Evolutionary conservation across 345 rosid genomes (phyloP), one percentile per base, ranked within the genome.

Genomic region (Viola odorata): DNA sequence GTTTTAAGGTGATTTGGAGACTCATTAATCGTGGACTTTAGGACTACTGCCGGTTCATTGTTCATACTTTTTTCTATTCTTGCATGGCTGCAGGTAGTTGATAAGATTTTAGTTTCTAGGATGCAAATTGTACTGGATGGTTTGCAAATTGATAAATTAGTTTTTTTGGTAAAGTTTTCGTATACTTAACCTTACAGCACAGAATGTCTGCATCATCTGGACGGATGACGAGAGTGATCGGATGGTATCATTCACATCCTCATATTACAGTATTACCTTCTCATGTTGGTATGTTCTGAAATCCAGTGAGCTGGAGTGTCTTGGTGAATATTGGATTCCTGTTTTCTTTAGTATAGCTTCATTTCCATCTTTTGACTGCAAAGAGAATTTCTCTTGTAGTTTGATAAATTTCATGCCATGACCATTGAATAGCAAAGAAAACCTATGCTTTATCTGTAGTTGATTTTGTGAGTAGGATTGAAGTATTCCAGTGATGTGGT

Each of bases 161-260:
- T 23, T 23, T 23, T 23, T 23, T 23, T 54, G 10, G 50, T 37
- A 8, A 41, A 50, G 53, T 62, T 72, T 23, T 2, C 32, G 54
- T 57, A 23, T 38, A n/a, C 47, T 68, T 83, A 74, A 85, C 77
- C 54, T 63, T 58, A 52, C 53, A 62, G 75, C 84, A 92, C 98
- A 88, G 82, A 82, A 94, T 94, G 95, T 83, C 96, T 8, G 51
- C 72, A 12, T 74, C 85, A 36, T 84, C 97, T 3, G 95, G 95
- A 36, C 81, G 82, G 75, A 94, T 91, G 14, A 94, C 97, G 54
- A 78, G 97, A 45, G 99, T 94, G 57, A 94, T 94, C 37, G 99
- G 99, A 56, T 94, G 99, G 99, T 94, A 94, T 57, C 99, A 94
- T 82, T 94, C 97, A 11, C 99, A 94, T 77, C 98, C 98, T 54